Percentiles rank a stretch among this genome's conserved stretches.
These are phyloP conservation scores for Solanum rostratum DNA, from an alignment of 257 asterid genomes.

Conservation along the genomic window DNA sequence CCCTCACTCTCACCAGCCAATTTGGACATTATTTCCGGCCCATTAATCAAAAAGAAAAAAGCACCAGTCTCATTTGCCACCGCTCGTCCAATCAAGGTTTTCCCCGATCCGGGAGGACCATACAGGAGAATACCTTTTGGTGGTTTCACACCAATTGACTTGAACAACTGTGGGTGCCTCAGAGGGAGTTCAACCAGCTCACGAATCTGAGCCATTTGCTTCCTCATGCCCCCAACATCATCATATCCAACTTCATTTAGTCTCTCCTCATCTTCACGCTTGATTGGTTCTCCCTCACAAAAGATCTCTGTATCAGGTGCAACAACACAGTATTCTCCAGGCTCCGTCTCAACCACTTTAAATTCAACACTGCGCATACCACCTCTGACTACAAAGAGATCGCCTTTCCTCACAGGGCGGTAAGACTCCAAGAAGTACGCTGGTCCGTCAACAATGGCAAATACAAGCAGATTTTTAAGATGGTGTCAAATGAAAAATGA, in stretches of 20 bases:
- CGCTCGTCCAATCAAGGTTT: constrained; percentile 80
- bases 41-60: constrained; percentile 79
- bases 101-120: constrained; percentile 92
- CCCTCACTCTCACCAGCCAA: constrained; percentile 95
- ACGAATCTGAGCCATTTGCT: constrained; percentile 88
- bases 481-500: background rate
- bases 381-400: constrained; percentile 69
- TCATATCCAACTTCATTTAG: constrained; percentile 79
- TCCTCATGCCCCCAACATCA: constrained; percentile 88
- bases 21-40: constrained; percentile 89
- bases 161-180: constrained; percentile 83
- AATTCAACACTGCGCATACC: constrained; percentile 83
- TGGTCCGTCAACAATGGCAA: constrained; percentile 5
- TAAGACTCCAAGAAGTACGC: constrained; percentile 80
- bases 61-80: constrained; percentile 96
- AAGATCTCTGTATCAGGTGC: constrained; percentile 86
- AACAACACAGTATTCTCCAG: constrained; percentile 70
- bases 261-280: constrained; percentile 71
- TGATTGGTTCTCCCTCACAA: constrained; percentile 75
- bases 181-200: constrained; percentile 77
- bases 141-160: constrained; percentile 80
- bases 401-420: constrained; percentile 76
- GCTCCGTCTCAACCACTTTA: constrained; percentile 68
- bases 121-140: constrained; percentile 77
- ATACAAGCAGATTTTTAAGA: background rate